Base-by-base conservation (phyloP, 768 basidiomycete genomes). In the Thelephora ganbajun region DNA sequence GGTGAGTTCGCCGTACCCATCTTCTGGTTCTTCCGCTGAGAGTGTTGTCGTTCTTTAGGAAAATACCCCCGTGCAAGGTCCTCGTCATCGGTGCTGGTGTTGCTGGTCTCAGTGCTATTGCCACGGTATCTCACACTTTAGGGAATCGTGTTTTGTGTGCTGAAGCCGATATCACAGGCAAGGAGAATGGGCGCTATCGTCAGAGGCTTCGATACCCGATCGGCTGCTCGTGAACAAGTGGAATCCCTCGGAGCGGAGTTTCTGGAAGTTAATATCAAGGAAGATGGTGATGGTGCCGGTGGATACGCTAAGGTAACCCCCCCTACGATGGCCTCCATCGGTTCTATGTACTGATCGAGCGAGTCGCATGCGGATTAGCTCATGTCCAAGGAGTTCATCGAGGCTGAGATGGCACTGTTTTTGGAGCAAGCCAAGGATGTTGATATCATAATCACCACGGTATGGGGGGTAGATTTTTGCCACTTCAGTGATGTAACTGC, bases 191-290 rank as follows among this genome's bases (percentile, higher is more conserved):
- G 89, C 35, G 89, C 88, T 20, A 86, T 92, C 50, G 87, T 90
- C 48, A 79, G 87, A 54, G 88, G 82, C 4, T 92, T 92, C 55
- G 89, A 92, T 61, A 84, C 89, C 12, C 77, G 89, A 22, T 70
- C 86, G 20, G 88, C 81, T 41, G 88, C 83, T 48, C 79, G 83
- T 37, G 89, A 92, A 67, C 89, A 92, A 60, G 84, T 92, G 7
- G 81, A 90, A 59, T 90, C 88, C 43, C 74, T 91, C 34, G 89
- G 88, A 20, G 89, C 88, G 9, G 89, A 92, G 60, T 91, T 91
- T 55, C 61, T 92, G n/a, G 87, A 90, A 60, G 86, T 92, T 11
- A 58, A 70, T 22, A 61, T 91, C 46, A 57, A 86, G 59, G 89
- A 92, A 64, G 85, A 88, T 54, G 89, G 89, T 13, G 76, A 79